phyloP scores from a whole-genome alignment of 192 early-diverging fungal species.

The Coemansia sp. region DNA sequence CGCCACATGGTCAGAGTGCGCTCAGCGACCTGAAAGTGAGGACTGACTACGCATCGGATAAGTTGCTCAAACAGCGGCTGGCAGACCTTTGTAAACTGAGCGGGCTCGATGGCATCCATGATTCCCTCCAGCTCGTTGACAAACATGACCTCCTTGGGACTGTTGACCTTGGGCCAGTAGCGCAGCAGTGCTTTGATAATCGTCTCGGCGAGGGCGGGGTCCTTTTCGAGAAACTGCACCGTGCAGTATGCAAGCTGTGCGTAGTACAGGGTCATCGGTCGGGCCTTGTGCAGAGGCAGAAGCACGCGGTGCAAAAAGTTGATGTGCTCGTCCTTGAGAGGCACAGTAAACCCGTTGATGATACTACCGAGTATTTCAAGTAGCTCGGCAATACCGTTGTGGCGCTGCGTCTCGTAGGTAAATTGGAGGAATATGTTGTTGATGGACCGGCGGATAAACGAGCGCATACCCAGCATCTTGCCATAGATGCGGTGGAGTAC shows the following conservation, averaged over 20 bases:
- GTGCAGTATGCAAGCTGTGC: constrained; percentile 98
- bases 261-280: constrained; percentile 92
- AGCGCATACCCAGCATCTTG: constrained; percentile 95
- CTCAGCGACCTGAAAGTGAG: constrained; percentile 99
- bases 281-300: constrained; percentile 94
- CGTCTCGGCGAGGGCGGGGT: constrained; percentile 87
- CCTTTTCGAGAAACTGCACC: constrained; percentile 98
- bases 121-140: constrained; percentile 98
- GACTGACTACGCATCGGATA: constrained; percentile 88
- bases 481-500: constrained; percentile 98
- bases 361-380: constrained; percentile 99
- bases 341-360: constrained; percentile 99
- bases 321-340: constrained; percentile 99
- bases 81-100: constrained; percentile 88
- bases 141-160: constrained; percentile 99
- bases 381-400: constrained; percentile 98
- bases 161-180: constrained; percentile 99
- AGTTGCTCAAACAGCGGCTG: constrained; percentile 92
- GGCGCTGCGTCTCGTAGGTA: constrained; percentile 93
- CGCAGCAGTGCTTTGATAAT: constrained; percentile 86
- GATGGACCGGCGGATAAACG: constrained; percentile 96
- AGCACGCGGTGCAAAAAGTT: constrained; percentile 91
- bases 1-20: constrained; percentile 98
- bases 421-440: constrained; percentile 99
- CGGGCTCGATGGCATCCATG: constrained; percentile 90